Conservation (phyloP, 1,284 basidiomycete genomes). For the Rugosomyces carneus region DNA sequence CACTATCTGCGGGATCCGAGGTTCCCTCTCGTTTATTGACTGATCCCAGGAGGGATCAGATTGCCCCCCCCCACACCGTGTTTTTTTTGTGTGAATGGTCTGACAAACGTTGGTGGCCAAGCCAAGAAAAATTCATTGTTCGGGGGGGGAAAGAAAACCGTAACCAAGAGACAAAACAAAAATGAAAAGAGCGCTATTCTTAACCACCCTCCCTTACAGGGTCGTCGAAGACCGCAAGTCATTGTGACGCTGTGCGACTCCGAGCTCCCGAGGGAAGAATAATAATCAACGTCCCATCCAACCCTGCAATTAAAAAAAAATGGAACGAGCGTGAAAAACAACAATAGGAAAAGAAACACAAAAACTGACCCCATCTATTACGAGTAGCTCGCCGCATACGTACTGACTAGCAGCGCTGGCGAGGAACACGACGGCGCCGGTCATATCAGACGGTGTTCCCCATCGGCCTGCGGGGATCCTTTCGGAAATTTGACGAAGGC, state of each 20-base stretch:
- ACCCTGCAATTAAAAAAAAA: slow-evolving; percentile 33
- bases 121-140: no score
- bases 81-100: no score
- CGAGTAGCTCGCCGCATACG: slow-evolving; percentile 80
- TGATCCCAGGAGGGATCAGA: no score
- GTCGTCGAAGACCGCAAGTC: no score
- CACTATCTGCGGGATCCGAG: no score
- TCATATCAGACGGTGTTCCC: slow-evolving; percentile 87
- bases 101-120: no score
- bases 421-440: slow-evolving; percentile 86
- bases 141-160: no score
- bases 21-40: no score
- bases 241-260: not conserved
- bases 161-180: no score
- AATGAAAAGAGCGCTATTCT: not conserved
- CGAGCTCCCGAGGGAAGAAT: not conserved
- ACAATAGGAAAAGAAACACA: slow-evolving; percentile 13
- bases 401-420: slow-evolving; percentile 85
- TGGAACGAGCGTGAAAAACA: no score
- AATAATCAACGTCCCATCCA: slow-evolving; percentile 59
- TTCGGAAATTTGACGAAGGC: slow-evolving; percentile 85
- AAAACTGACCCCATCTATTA: slow-evolving; percentile 63
- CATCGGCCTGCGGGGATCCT: slow-evolving; percentile 90
- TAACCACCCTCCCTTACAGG: no score
- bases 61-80: no score